A percentile compares a stretch with the other conserved stretches of the same genome.
Conservation (phyloP, 2,329 filamentous ascomycete genomes). For the Neonectria coccinea region DNA sequence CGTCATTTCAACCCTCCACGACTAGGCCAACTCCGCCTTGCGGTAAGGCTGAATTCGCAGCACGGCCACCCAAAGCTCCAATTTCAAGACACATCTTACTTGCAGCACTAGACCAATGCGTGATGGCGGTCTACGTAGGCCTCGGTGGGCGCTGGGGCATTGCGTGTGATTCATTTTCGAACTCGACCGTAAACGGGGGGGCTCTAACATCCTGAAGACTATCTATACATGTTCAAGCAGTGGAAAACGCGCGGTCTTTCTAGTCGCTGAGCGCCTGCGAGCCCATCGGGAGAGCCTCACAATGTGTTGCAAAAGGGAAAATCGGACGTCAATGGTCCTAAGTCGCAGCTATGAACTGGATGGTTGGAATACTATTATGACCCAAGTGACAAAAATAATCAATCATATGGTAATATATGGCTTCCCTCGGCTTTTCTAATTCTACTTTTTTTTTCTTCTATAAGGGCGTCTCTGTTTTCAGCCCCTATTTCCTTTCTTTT, state of each 20-base stretch:
- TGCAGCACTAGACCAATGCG: neutral
- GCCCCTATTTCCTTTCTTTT: neutral
- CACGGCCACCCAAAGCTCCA: neutral
- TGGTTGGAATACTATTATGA: neutral
- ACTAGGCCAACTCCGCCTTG: neutral
- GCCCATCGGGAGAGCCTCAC: neutral
- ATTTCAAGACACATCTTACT: neutral
- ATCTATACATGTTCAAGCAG: too few species aligned
- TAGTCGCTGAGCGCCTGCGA: neutral
- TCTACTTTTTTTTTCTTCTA: neutral
- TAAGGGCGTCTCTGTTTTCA: too few species aligned
- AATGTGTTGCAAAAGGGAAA: neutral
- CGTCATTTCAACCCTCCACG: too few species aligned
- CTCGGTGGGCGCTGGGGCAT: too few species aligned
- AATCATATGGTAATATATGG: conserved; percentile 10
- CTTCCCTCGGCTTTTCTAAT: neutral
- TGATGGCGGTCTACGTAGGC: too few species aligned
- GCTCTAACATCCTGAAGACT: too few species aligned
- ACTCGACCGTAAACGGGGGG: too few species aligned
- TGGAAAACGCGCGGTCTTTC: neutral
- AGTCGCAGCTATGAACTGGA: too few species aligned
- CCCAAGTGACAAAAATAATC: conserved; percentile 1
- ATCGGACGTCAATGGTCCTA: too few species aligned
- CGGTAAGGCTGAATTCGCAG: neutral
- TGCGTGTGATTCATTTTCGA: too few species aligned